These are phyloP conservation scores for Teunomyces atbi DNA, from an alignment of 805 yeast species.

Conservation along the genomic window DNA sequence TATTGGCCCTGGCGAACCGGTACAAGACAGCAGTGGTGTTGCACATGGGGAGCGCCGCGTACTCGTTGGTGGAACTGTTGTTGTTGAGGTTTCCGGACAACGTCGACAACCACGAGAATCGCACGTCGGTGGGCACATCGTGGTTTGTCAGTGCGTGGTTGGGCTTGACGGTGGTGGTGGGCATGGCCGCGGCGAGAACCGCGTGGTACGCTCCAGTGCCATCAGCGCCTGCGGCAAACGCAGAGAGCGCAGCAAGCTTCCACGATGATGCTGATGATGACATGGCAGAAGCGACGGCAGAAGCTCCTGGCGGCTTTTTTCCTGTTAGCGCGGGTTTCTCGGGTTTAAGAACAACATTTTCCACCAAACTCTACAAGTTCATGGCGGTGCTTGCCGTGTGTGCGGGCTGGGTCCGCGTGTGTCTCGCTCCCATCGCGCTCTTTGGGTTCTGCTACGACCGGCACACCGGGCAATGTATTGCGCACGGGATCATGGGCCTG, in stretches of 20 bases:
- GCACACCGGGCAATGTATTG: conserved; percentile 92
- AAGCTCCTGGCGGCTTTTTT: background rate
- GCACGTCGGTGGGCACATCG: conserved; percentile 66
- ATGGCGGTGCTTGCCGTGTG: conserved; percentile 47
- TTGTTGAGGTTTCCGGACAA: conserved; percentile 62
- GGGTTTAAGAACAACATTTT: conserved; percentile 9
- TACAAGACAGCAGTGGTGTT: conserved; percentile 43
- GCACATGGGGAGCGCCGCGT: conserved; percentile 47
- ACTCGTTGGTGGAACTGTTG: conserved; percentile 55
- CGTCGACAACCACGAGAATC: conserved; percentile 60
- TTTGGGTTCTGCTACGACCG: conserved; percentile 82
- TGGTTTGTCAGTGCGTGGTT: conserved; percentile 55
- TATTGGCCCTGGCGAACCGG: conserved; percentile 53
- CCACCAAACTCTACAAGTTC: conserved; percentile 36
- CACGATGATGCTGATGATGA: no score
- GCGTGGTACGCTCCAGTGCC: background rate
- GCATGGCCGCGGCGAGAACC: conserved; percentile 22
- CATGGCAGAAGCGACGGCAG: background rate
- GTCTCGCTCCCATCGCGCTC: conserved; percentile 79
- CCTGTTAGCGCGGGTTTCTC: background rate
- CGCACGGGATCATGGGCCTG: conserved; percentile 96
- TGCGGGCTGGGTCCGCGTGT: conserved; percentile 75
- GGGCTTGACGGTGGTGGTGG: conserved; percentile 50
- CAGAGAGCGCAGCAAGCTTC: no score
- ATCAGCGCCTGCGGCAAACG: no score